Conservation (phyloP, 169 alveolate genomes). For the Plasmodium cynomolgi region DNA sequence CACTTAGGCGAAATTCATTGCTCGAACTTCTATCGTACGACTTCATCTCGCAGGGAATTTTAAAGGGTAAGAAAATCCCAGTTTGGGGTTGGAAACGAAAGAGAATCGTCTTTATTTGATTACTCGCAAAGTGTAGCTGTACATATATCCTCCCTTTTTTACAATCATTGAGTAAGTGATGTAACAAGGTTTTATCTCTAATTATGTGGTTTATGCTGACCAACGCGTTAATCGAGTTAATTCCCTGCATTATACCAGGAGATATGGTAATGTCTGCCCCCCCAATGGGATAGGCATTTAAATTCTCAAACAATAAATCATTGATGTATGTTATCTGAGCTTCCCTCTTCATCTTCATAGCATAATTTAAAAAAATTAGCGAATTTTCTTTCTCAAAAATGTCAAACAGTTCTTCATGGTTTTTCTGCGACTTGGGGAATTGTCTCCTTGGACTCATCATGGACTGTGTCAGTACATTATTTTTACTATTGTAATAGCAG, state of each 20-base stretch:
- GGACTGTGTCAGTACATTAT: neutral
- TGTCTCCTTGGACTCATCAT: neutral
- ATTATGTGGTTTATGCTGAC: constrained; percentile 31
- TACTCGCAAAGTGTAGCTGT: constrained; percentile 22
- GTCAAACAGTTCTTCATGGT: neutral
- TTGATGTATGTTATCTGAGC: constrained; percentile 32
- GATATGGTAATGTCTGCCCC: constrained; percentile 65
- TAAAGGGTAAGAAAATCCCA: constrained; percentile 51
- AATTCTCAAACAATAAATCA: constrained; percentile 29
- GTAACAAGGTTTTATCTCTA: neutral
- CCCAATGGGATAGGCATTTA: constrained; percentile 44
- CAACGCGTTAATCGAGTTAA: constrained; percentile 34
- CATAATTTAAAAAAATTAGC: constrained; percentile 54
- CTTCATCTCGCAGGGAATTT: constrained; percentile 35
- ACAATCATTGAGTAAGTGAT: constrained; percentile 26
- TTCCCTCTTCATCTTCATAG: constrained; percentile 21
- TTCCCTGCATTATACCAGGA: constrained; percentile 72
- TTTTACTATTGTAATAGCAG: constrained; percentile 10
- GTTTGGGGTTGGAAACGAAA: constrained; percentile 64
- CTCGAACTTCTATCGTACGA: neutral
- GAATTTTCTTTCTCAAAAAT: constrained; percentile 54
- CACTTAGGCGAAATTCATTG: constrained; percentile 44
- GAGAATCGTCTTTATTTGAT: constrained; percentile 33
- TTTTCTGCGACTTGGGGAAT: neutral
- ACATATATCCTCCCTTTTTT: constrained; percentile 51